These are phyloP conservation scores for Mortierella claussenii DNA, from an alignment of 192 early-diverging fungal genomes.

Conservation along the genomic window DNA sequence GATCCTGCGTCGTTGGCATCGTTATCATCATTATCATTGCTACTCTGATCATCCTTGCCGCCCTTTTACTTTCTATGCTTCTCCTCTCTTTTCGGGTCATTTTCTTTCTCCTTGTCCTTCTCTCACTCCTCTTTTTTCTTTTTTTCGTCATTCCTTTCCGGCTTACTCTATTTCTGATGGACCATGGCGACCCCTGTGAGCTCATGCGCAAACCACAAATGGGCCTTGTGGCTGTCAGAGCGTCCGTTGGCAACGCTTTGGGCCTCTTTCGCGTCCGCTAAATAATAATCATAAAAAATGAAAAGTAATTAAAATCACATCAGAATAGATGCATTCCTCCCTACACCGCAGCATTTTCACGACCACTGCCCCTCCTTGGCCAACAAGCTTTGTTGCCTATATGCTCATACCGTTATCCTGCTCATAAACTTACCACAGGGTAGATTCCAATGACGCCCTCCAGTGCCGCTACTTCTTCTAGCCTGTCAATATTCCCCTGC, in stretches of 20 bases:
- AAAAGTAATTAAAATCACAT: neutral
- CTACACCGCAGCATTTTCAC: no score
- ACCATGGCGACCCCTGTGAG: conserved; percentile 14
- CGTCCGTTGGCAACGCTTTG: conserved; percentile 34
- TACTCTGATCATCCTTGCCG: no score
- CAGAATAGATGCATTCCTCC: neutral
- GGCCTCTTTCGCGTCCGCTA: conserved; percentile 39
- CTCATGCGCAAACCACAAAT: conserved; percentile 40
- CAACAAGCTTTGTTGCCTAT: no score
- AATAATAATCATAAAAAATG: neutral
- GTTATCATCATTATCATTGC: neutral
- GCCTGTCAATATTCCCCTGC: conserved; percentile 28
- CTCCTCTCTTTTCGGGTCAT: neutral
- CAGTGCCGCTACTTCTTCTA: conserved; percentile 29
- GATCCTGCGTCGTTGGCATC: neutral
- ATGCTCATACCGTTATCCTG: no score
- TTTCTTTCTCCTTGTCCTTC: no score
- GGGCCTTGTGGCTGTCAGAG: conserved; percentile 14
- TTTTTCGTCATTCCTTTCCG: conserved; percentile 24
- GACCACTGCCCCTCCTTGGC: no score
- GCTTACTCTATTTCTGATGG: conserved; percentile 23
- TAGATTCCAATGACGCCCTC: conserved; percentile 55
- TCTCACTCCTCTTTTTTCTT: neutral
- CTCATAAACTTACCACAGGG: conserved; percentile 54
- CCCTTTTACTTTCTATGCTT: neutral